phyloP scores from a whole-genome alignment of 306 rosid genomes.

The Datisca glomerata region DNA sequence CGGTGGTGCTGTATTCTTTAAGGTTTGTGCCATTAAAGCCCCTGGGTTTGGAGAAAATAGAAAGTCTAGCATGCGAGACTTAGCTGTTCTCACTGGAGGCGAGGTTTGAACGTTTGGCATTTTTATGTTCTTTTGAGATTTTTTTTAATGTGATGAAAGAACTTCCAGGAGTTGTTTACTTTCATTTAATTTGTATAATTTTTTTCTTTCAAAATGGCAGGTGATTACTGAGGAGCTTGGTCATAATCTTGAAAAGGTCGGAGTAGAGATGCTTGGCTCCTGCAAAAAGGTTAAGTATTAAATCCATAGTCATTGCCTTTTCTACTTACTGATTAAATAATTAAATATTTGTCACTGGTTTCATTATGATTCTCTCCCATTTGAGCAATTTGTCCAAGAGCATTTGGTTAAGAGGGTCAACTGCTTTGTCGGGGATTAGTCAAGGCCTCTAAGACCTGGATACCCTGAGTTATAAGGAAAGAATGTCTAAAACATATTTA shows the following conservation, averaged over 20 bases:
- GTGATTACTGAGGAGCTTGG: conserved; percentile 93
- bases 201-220: conserved; percentile 32
- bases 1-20: conserved; percentile 8
- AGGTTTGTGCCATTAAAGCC: conserved; percentile 94
- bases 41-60: conserved; percentile 96
- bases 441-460: no score
- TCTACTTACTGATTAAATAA: no score
- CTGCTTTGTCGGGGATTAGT: no score
- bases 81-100: conserved; percentile 87
- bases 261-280: conserved; percentile 60
- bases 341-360: no score
- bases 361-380: no score
- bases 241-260: conserved; percentile 83
- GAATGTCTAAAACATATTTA: no score
- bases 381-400: no score
- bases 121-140: not conserved
- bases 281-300: conserved; percentile 89
- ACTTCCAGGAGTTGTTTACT: not conserved
- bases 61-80: conserved; percentile 69
- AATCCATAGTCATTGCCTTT: no score
- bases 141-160: no score
- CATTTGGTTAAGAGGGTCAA: no score
- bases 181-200: not conserved
- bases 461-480: no score
- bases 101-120: no score